These are phyloP conservation scores for Epithemia pelagica DNA, from an alignment of 108 stramenopile species.

Conservation along the genomic window DNA sequence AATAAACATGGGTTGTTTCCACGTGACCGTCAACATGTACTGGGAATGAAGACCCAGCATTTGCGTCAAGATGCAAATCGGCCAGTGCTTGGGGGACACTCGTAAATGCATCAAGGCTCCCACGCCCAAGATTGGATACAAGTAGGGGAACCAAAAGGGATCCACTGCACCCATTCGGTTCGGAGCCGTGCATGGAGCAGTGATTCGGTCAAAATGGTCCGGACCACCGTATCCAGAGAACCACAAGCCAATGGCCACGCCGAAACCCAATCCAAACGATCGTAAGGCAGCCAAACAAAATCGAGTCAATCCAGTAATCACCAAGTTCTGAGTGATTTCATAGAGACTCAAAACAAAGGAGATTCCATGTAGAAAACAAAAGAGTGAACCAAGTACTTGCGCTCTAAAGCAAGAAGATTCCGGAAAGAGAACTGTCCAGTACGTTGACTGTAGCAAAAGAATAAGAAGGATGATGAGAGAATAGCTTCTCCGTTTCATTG, in stretches of 20 bases:
- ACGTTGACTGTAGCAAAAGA: not conserved
- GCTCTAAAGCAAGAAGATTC: not conserved
- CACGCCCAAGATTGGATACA: not conserved
- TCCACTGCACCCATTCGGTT: not conserved
- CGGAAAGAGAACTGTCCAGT: not conserved
- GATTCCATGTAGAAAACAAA: not conserved
- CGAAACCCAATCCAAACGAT: not conserved
- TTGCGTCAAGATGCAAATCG: not conserved
- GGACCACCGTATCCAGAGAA: not conserved
- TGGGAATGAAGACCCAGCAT: not conserved
- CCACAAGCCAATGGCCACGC: not conserved
- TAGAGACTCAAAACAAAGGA: not conserved
- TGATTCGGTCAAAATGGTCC: not conserved
- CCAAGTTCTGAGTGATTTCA: not conserved
- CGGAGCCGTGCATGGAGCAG: not conserved
- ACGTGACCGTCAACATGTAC: not conserved
- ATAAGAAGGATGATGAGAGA: not conserved
- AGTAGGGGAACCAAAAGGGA: not conserved
- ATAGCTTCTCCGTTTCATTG: too few relatives aligned
- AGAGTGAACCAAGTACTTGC: not conserved
- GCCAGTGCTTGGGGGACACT: not conserved
- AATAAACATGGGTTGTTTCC: not conserved
- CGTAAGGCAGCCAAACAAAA: not conserved
- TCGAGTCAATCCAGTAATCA: not conserved
- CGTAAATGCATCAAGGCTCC: not conserved